Percentiles rank a stretch among this genome's conserved stretches.
phyloP scores from a whole-genome alignment of 768 basidiomycete genomes.

The Pholiota conissans region DNA sequence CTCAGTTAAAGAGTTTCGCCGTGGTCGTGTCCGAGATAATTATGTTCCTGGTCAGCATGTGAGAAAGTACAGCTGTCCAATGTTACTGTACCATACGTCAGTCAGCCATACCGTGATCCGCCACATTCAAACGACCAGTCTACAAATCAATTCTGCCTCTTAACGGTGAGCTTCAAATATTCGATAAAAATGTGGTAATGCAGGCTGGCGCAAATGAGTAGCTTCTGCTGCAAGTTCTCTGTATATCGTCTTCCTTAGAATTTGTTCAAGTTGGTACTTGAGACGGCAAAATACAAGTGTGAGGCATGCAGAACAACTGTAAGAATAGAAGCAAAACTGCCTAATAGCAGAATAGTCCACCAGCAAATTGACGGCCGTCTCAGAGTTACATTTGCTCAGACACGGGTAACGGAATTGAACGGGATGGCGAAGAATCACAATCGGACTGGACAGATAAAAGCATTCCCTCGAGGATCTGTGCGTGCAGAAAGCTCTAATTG shows the following conservation, averaged over 20 bases:
- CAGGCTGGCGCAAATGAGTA: too few relatives aligned
- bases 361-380: not conserved
- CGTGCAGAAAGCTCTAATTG: not conserved
- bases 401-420: not conserved
- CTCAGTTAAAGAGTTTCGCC: not conserved
- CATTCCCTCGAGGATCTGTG: not conserved
- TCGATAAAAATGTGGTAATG: too few relatives aligned
- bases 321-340: too few relatives aligned
- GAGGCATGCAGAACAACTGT: too few relatives aligned
- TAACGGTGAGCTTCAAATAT: too few relatives aligned
- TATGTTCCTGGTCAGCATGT: not conserved
- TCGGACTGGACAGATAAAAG: not conserved
- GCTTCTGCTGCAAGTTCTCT: too few relatives aligned
- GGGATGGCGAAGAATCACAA: not conserved
- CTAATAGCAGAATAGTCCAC: not conserved
- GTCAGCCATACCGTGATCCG: not conserved
- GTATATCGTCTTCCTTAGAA: too few relatives aligned
- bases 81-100: too few relatives aligned
- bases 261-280: too few relatives aligned
- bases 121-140: not conserved
- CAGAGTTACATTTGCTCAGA: not conserved
- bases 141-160: not conserved
- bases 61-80: not conserved
- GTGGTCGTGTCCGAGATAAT: not conserved
- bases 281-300: too few relatives aligned